Base-by-base conservation (phyloP, 2,329 filamentous ascomycete genomes). In the Cladosporium colombiae region DNA sequence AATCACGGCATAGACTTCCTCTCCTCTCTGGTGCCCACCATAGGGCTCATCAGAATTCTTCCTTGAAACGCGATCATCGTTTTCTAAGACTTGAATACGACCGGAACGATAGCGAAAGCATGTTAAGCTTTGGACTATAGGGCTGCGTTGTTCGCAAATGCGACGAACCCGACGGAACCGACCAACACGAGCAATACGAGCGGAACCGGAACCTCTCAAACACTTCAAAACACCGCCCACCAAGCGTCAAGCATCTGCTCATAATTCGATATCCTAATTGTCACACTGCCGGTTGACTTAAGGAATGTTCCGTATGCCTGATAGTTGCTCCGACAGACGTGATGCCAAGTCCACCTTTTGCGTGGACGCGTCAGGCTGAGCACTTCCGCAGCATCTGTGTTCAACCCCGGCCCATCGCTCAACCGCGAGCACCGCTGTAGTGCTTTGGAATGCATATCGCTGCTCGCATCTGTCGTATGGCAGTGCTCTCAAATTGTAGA, bases 101-200 rank as follows among this genome's bases (percentile, higher is more conserved):
- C 40, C 40, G 40, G 40, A 46, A 21, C 40, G 40, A 46, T 46
- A 18, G 40, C n/a, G 40, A 46, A 46, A n/a, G 21, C 40, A 21
- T 46, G 40, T 46, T 46, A 46, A 46, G n/a, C 40, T 46, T 46
- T 21, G n/a, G n/a, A 46, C n/a, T 13, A 13, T 21, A 46, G 40
- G 40, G 40, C 40, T 46, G 0, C 23, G 18, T 21, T 2, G 40
- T 46, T 11, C 13, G 40, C 7, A 23, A 14, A 57, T 37, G 40
- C 55, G 55, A 57, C 55, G 18, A 57, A 57, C 31, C n/a, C 55
- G 55, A 25, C 33, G n/a, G 23, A 40, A 35, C 1, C 55, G 55
- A 40, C 55, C 0, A 57, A 57, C 31, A 27, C 55, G 55, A 57
- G 29, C 27, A 16, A 57, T 35, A 57, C 55, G 55, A 52, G 49